phyloP scores from a whole-genome alignment of 176 grass and related monocot genomes.

The Sorghum bicolor region Sorghum_bicolor_NCBIv3 NC_012874.2:4375501-4376000 shows the following conservation, averaged over 20 bases:
- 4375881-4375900: constrained; percentile 41
- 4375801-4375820: constrained; percentile 61
- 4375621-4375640: background rate
- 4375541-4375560: background rate
- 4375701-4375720: constrained; percentile 40
- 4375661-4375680: background rate
- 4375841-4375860: constrained; percentile 58
- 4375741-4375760: constrained; percentile 87
- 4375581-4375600: background rate
- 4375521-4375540: background rate
- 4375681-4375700: background rate
- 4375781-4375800: constrained; percentile 58
- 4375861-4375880: constrained; percentile 52
- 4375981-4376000: background rate
- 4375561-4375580: background rate
- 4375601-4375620: background rate
- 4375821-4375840: constrained; percentile 55
- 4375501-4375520: constrained; percentile 31
- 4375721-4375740: constrained; percentile 72
- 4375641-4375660: background rate
- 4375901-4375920: constrained; percentile 35
- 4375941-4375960: constrained; percentile 76
- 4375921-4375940: constrained; percentile 58
- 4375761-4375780: constrained; percentile 61
- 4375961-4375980: constrained; percentile 92